Percentiles rank a stretch among this genome's conserved stretches.
Evolutionary conservation across 257 asterid species (phyloP).

Genomic region (Ophiorrhiza pumila): DNA sequence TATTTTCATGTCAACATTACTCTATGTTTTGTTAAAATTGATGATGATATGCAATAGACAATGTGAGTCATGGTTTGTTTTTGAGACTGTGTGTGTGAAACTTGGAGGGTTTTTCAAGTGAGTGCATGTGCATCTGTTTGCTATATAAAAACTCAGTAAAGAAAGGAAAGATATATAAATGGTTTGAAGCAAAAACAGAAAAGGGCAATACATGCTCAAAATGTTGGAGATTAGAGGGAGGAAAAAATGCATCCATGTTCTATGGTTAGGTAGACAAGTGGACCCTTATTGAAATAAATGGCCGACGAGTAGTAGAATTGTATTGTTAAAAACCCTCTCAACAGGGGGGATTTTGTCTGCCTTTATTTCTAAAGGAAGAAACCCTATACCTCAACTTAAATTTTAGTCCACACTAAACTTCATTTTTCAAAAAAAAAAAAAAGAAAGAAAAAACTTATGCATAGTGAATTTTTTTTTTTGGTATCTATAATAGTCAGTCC

Average conservation of each 20-base stretch:
- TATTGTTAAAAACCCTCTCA: background rate
- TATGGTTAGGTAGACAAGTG: conserved; percentile 44
- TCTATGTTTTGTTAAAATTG: too few species aligned
- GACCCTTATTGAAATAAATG: conserved; percentile 42
- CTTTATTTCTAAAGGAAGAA: background rate
- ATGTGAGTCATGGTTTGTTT: background rate
- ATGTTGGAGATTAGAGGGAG: conserved; percentile 25
- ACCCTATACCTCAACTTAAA: background rate
- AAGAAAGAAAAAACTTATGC: too few species aligned
- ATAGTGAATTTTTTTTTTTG: too few species aligned
- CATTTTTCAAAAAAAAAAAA: too few species aligned
- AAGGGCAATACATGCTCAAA: conserved; percentile 25
- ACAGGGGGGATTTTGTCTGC: background rate
- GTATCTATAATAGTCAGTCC: too few species aligned
- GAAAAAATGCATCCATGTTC: conserved; percentile 37
- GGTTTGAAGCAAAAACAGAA: conserved; percentile 11
- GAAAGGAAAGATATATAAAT: conserved; percentile 2
- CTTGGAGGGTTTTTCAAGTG: conserved; percentile 1
- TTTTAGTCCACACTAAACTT: too few species aligned
- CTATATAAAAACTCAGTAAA: background rate
- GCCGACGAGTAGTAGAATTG: conserved; percentile 21
- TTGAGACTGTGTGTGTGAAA: background rate
- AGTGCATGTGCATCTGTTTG: conserved; percentile 1
- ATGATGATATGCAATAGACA: too few species aligned
- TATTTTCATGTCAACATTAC: background rate